These are phyloP conservation scores for Rhizopogon salebrosus DNA, from an alignment of 768 basidiomycete species.

Conservation along the genomic window DNA sequence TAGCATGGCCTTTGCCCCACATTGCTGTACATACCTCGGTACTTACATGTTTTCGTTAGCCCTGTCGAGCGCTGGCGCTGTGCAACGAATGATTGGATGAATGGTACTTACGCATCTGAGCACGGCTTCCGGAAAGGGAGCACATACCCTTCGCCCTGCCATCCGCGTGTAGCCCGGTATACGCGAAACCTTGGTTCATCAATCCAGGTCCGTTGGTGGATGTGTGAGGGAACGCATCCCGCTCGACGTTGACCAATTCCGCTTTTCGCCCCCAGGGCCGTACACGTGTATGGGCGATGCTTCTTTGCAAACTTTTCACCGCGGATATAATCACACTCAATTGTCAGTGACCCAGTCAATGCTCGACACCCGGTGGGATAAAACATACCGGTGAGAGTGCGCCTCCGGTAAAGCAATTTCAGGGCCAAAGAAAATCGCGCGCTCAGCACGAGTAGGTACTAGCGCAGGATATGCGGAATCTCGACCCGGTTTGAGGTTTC, in stretches of 20 bases:
- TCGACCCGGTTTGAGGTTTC: background rate
- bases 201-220: background rate
- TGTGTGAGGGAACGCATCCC: background rate
- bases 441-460: no score
- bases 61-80: background rate
- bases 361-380: background rate
- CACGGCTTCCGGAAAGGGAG: background rate
- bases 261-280: background rate
- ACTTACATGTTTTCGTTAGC: background rate
- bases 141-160: background rate
- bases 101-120: background rate
- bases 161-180: background rate
- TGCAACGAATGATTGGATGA: background rate
- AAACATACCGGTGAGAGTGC: background rate
- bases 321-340: constrained; percentile 1
- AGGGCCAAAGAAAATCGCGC: no score
- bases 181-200: background rate
- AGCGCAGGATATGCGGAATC: background rate
- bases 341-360: background rate
- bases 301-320: background rate
- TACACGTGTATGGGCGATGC: background rate
- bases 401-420: no score
- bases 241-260: background rate
- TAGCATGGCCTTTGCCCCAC: background rate
- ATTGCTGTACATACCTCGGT: background rate